phyloP scores from a whole-genome alignment of 352 stramenopile species.

The Pythium sukuiense region DNA sequence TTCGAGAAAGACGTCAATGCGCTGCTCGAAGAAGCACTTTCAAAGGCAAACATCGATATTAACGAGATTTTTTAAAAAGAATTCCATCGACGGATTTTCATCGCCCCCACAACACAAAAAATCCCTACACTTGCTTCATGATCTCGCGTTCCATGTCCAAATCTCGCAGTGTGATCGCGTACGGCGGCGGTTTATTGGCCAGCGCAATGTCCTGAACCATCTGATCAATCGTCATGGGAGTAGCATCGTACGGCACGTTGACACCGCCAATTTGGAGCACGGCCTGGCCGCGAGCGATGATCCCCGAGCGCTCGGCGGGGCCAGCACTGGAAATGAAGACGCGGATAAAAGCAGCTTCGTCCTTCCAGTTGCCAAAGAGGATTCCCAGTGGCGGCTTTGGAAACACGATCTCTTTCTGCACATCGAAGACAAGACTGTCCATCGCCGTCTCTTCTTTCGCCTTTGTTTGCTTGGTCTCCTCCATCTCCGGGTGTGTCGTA shows the following conservation, averaged over 20 bases:
- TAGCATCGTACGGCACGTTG: constrained; percentile 57
- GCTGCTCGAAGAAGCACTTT: constrained; percentile 48
- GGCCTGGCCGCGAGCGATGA: constrained; percentile 61
- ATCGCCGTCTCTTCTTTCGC: not conserved
- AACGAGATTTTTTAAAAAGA: constrained; percentile 24
- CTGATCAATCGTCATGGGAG: constrained; percentile 52
- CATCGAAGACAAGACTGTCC: constrained; percentile 21
- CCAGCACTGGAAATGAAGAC: constrained; percentile 80
- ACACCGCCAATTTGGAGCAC: constrained; percentile 78
- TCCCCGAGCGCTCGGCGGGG: constrained; percentile 62
- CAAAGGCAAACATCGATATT: constrained; percentile 51
- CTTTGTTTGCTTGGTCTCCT: not conserved
- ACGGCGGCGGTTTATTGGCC: constrained; percentile 27
- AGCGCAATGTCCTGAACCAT: constrained; percentile 58
- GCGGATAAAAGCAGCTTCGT: constrained; percentile 74
- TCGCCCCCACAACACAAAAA: not conserved
- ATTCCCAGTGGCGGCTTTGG: constrained; percentile 68
- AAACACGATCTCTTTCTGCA: constrained; percentile 60
- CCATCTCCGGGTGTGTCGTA: not conserved
- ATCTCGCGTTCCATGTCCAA: constrained; percentile 78
- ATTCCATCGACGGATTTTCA: not conserved
- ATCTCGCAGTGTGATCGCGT: constrained; percentile 74
- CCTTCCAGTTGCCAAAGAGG: constrained; percentile 81
- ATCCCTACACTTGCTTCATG: constrained; percentile 39
- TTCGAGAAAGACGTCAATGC: constrained; percentile 47